phyloP scores from a whole-genome alignment of 179 eudicot genomes.

The Silene noctiflora region DNA sequence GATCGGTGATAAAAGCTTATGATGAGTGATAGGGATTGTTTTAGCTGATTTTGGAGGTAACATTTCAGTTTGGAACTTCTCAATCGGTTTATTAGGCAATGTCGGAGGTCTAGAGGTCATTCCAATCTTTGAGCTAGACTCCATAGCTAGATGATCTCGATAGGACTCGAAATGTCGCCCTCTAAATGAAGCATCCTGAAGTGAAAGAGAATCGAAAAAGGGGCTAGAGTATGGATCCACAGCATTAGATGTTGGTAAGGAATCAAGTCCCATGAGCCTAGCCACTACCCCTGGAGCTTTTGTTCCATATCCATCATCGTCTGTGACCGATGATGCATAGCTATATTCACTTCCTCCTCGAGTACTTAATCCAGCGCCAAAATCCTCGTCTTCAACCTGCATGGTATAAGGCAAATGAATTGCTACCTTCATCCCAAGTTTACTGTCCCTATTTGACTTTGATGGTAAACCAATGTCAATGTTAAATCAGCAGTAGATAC shows the following conservation, averaged over 20 bases:
- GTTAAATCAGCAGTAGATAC: too few relatives aligned
- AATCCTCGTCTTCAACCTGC: slow-evolving; percentile 61
- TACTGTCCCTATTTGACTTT: too few relatives aligned
- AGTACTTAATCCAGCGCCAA: slow-evolving; percentile 44
- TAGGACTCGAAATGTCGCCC: slow-evolving; percentile 39
- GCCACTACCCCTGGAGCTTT: slow-evolving; percentile 85
- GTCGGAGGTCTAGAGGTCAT: slow-evolving; percentile 32
- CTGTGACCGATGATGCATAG: slow-evolving; percentile 78
- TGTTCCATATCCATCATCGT: slow-evolving; percentile 62
- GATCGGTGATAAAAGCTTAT: slow-evolving; percentile 88
- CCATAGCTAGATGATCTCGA: slow-evolving; percentile 41
- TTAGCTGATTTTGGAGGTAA: slow-evolving; percentile 90
- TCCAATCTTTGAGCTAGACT: slow-evolving; percentile 19
- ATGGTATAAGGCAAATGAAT: not conserved
- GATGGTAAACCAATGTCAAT: too few relatives aligned
- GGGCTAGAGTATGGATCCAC: slow-evolving; percentile 56
- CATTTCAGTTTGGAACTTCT: slow-evolving; percentile 76
- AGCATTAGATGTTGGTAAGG: slow-evolving; percentile 60
- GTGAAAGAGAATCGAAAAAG: slow-evolving; percentile 52
- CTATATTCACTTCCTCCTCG: slow-evolving; percentile 75
- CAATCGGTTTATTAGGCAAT: slow-evolving; percentile 44
- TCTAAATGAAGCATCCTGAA: slow-evolving; percentile 41
- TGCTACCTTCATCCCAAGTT: too few relatives aligned
- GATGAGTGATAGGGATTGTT: slow-evolving; percentile 75
- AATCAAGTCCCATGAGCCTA: slow-evolving; percentile 95